phyloP scores from a whole-genome alignment of 164 flowering plant species.

The Aristolochia californica region DNA sequence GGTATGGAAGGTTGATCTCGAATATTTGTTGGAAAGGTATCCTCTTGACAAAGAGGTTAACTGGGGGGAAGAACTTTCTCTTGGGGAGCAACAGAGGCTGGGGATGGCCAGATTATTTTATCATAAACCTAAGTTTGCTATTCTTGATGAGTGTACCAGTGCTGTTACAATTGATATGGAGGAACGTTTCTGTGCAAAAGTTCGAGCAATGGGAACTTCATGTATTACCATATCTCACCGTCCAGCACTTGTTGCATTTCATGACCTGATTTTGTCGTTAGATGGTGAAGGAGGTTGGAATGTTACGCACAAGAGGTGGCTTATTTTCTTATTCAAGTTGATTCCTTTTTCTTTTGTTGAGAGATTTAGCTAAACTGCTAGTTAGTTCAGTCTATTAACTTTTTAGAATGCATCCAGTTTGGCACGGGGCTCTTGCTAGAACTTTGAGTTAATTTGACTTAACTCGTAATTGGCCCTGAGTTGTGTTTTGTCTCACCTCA shows the following conservation, averaged over 20 bases:
- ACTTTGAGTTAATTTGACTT: no score
- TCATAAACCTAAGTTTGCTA: constrained; percentile 98
- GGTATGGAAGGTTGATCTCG: constrained; percentile 74
- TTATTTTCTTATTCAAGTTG: neutral
- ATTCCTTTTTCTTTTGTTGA: neutral
- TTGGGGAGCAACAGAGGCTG: constrained; percentile 96
- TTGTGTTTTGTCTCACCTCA: no score
- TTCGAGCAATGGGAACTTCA: constrained; percentile 99
- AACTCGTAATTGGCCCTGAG: no score
- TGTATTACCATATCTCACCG: constrained; percentile 99
- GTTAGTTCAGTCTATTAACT: no score
- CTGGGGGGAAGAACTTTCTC: constrained; percentile 98
- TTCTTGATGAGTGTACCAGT: constrained; percentile 98
- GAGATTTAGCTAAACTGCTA: neutral
- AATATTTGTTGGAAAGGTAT: constrained; percentile 87
- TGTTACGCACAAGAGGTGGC: constrained; percentile 59
- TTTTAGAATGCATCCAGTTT: no score
- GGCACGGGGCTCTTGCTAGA: no score
- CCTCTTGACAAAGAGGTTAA: constrained; percentile 84
- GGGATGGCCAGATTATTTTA: constrained; percentile 99
- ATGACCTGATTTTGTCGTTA: constrained; percentile 90
- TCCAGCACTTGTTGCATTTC: constrained; percentile 98
- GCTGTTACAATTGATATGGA: constrained; percentile 99
- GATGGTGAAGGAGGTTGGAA: constrained; percentile 99
- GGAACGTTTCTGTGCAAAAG: constrained; percentile 94